Evolutionary conservation across 768 basidiomycete genomes (phyloP).

Genomic region (Suillus hirtellus): DNA sequence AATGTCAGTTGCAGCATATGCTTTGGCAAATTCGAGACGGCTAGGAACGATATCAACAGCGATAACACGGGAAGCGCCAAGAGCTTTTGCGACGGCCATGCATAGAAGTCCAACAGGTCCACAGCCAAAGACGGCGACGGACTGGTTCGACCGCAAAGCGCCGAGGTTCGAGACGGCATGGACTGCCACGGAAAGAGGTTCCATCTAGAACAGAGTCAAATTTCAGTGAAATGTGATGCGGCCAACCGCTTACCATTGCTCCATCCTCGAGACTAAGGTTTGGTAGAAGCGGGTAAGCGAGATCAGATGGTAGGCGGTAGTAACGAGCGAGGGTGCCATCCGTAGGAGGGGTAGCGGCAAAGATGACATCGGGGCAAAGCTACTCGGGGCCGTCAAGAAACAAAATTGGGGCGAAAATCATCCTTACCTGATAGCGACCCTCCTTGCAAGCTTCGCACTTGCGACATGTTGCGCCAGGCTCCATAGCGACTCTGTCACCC

Average conservation of each 20-base stretch:
- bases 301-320: slow-evolving; percentile 84
- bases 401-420: slow-evolving; percentile 7
- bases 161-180: slow-evolving; percentile 85
- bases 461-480: slow-evolving; percentile 87
- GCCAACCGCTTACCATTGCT: slow-evolving; percentile 67
- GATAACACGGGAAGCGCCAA: slow-evolving; percentile 83
- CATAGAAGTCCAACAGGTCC: slow-evolving; percentile 88
- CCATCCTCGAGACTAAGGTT: slow-evolving; percentile 89
- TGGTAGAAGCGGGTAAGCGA: slow-evolving; percentile 83
- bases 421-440: slow-evolving; percentile 75
- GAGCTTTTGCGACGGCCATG: slow-evolving; percentile 94
- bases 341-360: slow-evolving; percentile 92
- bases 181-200: slow-evolving; percentile 90
- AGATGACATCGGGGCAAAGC: slow-evolving; percentile 85
- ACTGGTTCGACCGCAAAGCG: slow-evolving; percentile 68
- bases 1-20: slow-evolving; percentile 78
- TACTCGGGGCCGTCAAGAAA: slow-evolving; percentile 26
- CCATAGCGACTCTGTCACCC: slow-evolving; percentile 89
- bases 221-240: neutral
- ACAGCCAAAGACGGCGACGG: slow-evolving; percentile 84
- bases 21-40: slow-evolving; percentile 84
- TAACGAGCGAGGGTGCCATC: slow-evolving; percentile 88
- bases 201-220: slow-evolving; percentile 59
- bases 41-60: slow-evolving; percentile 77
- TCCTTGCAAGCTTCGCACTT: slow-evolving; percentile 81